A percentile compares a stretch with the other conserved stretches of the same genome.
phyloP scores from a whole-genome alignment of 176 grass and related monocot genomes.

The Bromus sterilis region DNA sequence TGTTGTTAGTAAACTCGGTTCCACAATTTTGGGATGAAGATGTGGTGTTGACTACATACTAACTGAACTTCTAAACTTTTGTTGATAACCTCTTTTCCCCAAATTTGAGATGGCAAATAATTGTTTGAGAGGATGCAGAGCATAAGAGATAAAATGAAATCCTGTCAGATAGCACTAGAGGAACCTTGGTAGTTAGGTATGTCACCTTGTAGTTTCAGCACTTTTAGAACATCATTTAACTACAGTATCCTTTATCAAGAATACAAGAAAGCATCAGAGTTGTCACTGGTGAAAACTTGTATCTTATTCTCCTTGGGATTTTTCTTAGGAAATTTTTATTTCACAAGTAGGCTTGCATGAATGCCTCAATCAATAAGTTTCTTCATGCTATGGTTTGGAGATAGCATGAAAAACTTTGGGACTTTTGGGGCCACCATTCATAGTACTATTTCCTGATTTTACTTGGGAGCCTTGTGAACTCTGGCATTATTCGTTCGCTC shows the following conservation, averaged over 20 bases:
- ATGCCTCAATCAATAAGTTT: neutral
- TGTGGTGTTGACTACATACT: too few species aligned
- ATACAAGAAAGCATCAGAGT: neutral
- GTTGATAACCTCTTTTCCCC: too few species aligned
- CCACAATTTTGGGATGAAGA: neutral
- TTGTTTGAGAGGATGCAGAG: neutral
- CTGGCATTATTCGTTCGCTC: too few species aligned
- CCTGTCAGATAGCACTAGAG: neutral
- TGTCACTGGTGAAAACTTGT: neutral
- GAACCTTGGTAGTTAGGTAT: neutral
- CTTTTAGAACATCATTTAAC: neutral
- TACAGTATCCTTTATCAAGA: neutral
- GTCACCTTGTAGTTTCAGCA: neutral
- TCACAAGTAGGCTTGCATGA: neutral
- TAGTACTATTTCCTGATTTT: too few species aligned
- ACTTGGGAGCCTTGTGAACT: too few species aligned
- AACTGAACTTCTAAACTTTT: too few species aligned
- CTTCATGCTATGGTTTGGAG: neutral
- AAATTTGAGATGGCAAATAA: neutral
- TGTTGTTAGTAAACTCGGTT: neutral
- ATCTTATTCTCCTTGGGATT: neutral
- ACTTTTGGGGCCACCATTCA: neutral
- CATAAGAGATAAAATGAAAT: neutral
- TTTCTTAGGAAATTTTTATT: neutral
- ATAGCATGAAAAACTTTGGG: neutral